A percentile compares a stretch with the other conserved stretches of the same genome.
Evolutionary conservation across 371 early-diverging fungal genomes (phyloP).

Genomic region (Lichtheimia corymbifera): DNA sequence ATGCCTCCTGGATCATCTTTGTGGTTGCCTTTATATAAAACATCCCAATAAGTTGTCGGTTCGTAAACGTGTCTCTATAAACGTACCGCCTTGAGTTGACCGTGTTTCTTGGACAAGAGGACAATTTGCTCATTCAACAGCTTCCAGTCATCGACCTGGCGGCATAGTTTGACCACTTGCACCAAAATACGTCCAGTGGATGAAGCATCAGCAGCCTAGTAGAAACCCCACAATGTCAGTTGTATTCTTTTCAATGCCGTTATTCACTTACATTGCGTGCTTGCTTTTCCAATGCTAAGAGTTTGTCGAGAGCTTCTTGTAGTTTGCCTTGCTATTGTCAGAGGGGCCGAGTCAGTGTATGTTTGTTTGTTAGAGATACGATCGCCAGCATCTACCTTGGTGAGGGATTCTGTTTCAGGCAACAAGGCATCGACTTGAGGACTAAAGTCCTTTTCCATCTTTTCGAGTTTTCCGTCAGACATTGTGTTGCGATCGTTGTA

Average conservation of each 20-base stretch:
- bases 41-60: no score
- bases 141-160: conserved; percentile 80
- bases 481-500: conserved; percentile 13
- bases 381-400: conserved; percentile 49
- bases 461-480: conserved; percentile 71
- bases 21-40: conserved; percentile 73
- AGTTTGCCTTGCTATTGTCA: conserved; percentile 64
- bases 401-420: conserved; percentile 76
- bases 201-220: conserved; percentile 78
- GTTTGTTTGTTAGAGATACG: no score
- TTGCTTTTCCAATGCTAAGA: conserved; percentile 85
- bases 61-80: no score
- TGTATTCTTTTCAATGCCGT: neutral
- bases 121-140: conserved; percentile 88
- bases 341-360: no score
- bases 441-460: conserved; percentile 93
- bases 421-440: conserved; percentile 77
- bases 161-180: conserved; percentile 77
- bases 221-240: neutral
- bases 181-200: conserved; percentile 89
- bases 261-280: conserved; percentile 73
- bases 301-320: conserved; percentile 80
- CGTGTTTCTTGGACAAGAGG: conserved; percentile 93
- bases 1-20: conserved; percentile 94
- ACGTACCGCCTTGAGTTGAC: conserved; percentile 87